These are phyloP conservation scores for Tetradesmus lagerheimii DNA, from an alignment of 139 green algal species.

Conservation along the genomic window DNA sequence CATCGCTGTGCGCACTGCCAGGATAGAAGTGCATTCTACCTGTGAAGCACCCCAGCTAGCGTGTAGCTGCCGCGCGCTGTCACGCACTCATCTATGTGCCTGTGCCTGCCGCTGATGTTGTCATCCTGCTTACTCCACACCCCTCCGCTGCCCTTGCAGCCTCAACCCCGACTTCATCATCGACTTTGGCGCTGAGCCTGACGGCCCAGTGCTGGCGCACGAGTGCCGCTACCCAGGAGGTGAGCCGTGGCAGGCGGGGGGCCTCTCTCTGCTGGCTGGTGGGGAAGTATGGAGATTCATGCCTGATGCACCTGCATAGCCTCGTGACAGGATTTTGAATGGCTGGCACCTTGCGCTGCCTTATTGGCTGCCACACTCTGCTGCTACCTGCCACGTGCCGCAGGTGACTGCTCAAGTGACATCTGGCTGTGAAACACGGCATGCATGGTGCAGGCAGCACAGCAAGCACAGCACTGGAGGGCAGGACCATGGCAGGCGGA, in stretches of 20 bases:
- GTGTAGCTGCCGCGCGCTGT: no score
- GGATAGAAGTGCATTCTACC: no score
- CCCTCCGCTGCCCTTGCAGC: not conserved
- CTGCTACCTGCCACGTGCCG: not conserved
- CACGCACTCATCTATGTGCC: no score
- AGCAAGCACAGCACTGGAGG: not conserved
- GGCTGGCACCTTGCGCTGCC: no score
- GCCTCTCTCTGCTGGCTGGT: no score
- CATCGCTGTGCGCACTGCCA: no score
- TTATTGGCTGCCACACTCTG: not conserved
- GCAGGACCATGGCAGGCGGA: not conserved
- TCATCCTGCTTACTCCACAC: no score
- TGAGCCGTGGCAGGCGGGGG: constrained; percentile 44
- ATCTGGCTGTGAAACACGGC: constrained; percentile 72
- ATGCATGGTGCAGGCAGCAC: not conserved
- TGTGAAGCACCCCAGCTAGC: no score
- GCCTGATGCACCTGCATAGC: no score
- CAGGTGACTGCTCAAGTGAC: constrained; percentile 68
- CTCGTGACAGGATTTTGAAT: no score
- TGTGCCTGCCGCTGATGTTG: no score
- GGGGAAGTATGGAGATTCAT: no score
- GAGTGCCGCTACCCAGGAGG: constrained; percentile 84
- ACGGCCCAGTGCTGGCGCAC: constrained; percentile 84
- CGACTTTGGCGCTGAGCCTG: constrained; percentile 86
- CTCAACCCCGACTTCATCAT: constrained; percentile 61